Evolutionary conservation across 495 filamentous ascomycete species (phyloP).

Genomic region (Penicillium taxi): DNA sequence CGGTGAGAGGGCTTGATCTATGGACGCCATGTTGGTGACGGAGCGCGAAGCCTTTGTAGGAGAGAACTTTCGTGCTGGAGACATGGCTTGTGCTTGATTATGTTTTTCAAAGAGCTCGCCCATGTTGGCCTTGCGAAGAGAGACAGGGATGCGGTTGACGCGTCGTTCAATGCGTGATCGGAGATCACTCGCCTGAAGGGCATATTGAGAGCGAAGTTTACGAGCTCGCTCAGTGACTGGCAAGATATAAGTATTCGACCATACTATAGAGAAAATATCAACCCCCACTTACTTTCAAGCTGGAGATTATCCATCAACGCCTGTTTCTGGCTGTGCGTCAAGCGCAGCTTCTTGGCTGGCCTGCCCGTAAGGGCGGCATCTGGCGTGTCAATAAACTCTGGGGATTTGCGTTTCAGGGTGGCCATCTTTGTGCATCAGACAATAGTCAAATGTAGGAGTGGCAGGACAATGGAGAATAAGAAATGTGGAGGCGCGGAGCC

Average conservation of each 20-base stretch:
- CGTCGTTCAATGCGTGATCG: conserved; percentile 85
- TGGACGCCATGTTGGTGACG: conserved; percentile 20
- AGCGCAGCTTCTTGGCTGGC: conserved; percentile 52
- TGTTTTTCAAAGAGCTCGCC: conserved; percentile 65
- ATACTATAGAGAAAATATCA: background rate
- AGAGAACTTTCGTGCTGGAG: conserved; percentile 22
- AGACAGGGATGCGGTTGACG: conserved; percentile 82
- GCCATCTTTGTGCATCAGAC: conserved; percentile 36
- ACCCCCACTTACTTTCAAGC: conserved; percentile 67
- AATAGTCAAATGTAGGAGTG: too few relatives aligned
- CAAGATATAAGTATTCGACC: background rate
- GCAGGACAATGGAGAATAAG: too few relatives aligned
- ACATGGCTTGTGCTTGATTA: conserved; percentile 24
- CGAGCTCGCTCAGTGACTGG: conserved; percentile 86
- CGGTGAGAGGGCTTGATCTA: conserved; percentile 22
- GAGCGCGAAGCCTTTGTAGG: conserved; percentile 27
- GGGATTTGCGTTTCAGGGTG: conserved; percentile 55
- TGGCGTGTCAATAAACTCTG: conserved; percentile 27
- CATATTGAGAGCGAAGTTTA: conserved; percentile 85
- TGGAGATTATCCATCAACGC: conserved; percentile 87
- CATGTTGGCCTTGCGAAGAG: conserved; percentile 74
- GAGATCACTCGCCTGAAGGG: conserved; percentile 75
- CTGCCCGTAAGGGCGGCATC: conserved; percentile 45
- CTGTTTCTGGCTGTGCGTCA: conserved; percentile 76
- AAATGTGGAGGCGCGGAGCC: conserved; percentile 17